A percentile compares a stretch with the other conserved stretches of the same genome.
phyloP scores from a whole-genome alignment of 371 early-diverging fungal species.

The Mortierella sp. region DNA sequence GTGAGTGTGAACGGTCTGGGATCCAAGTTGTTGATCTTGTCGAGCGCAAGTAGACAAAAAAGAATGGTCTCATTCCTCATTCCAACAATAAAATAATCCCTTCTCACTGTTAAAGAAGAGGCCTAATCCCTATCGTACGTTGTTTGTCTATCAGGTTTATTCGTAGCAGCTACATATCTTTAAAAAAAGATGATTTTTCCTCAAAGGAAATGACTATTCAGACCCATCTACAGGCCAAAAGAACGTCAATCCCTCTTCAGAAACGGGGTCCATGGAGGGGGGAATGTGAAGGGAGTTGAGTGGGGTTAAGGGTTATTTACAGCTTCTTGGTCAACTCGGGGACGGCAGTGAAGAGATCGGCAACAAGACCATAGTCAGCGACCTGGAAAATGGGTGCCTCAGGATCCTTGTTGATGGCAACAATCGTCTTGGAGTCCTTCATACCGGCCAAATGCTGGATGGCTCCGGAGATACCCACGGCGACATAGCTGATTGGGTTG shows the following conservation, averaged over 20 bases:
- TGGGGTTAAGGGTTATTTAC: constrained; percentile 40
- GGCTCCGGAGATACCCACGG: constrained; percentile 97
- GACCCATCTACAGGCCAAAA: no score
- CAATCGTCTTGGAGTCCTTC: constrained; percentile 99
- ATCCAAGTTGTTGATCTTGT: constrained; percentile 43
- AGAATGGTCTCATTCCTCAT: neutral
- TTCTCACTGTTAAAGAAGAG: neutral
- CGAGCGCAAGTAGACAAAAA: neutral
- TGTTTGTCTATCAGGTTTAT: constrained; percentile 17
- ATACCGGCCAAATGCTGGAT: constrained; percentile 99
- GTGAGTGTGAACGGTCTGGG: constrained; percentile 47
- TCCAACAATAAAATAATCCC: neutral
- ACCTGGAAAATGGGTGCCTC: constrained; percentile 99
- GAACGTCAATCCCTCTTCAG: no score
- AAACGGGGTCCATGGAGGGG: neutral
- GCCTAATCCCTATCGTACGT: no score
- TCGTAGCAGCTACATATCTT: constrained; percentile 2
- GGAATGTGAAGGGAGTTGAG: neutral
- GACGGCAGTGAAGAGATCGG: constrained; percentile 94
- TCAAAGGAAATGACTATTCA: neutral
- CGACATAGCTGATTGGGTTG: constrained; percentile 87
- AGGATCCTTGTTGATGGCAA: constrained; percentile 98
- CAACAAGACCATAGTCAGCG: constrained; percentile 97
- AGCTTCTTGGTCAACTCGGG: constrained; percentile 96
- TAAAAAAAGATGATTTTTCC: neutral